Evolutionary conservation across 2,329 filamentous ascomycete genomes (phyloP), one percentile per base, ranked within the genome.

Genomic region (Colletotrichum camelliae): DNA sequence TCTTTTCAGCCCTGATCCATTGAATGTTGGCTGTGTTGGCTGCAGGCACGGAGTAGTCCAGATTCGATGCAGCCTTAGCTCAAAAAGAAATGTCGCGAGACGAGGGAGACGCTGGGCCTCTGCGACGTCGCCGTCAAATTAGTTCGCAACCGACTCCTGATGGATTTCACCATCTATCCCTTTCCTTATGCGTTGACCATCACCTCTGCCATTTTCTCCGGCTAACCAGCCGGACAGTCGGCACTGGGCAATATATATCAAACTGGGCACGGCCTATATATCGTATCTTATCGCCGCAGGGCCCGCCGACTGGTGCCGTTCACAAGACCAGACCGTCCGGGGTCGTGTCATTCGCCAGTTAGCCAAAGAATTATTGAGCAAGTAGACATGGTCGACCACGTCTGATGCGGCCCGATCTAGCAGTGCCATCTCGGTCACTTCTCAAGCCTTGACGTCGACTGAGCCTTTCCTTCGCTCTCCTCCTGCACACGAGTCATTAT

Each of bases 231-330:
- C 62, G 62, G 58, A 29, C 39, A 4, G 18, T 73, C 64, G 70
- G 64, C 58, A 65, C 43, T 65, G 70, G 57, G 70, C 70, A 75
- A 65, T 75, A 39, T 75, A 75, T 64, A 29, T 73, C 70, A 33
- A 69, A 75, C 70, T 8, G 58, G 35, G 70, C 64, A 75, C 58
- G 64, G 70, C 70, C 73, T 73, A 73, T 74, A 69, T 18, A 31
- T 60, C 18, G 35, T 33, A 43, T 60, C 35, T 15, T 69, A 66
- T 65, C 70, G 43, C 37, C 29, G 61, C 48, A 61, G 43, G 64
- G 62, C 48, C 62, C 62, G 18, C 29, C 33, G 29, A 35, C 24
- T 39, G 64, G 57, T 35, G 27, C 27, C 27, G 35, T 33, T 37
- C 67, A 61, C 57, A 35, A 37, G 67, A 37, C 67, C 67, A 70